Percentiles rank a stretch among this genome's conserved stretches.
phyloP scores from a whole-genome alignment of 2,329 filamentous ascomycete genomes.

The Periconia sp. region DNA sequence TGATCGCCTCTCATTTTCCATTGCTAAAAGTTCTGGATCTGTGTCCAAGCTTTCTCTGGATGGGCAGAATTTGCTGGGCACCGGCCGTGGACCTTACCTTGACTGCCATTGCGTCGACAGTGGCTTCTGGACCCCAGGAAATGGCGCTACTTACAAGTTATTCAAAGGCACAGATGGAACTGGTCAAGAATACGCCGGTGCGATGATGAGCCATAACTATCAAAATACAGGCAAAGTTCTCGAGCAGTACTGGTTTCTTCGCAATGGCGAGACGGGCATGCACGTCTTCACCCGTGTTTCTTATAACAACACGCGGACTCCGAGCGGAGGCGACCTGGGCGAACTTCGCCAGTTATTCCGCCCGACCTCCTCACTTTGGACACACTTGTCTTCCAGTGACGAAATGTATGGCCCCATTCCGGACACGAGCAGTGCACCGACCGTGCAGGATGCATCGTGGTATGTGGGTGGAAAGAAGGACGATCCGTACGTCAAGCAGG shows the following conservation, averaged over 20 bases:
- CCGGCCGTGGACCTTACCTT: slow-evolving; percentile 60
- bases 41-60: slow-evolving; percentile 51
- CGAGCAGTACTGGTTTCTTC: slow-evolving; percentile 67
- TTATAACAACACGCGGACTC: slow-evolving; percentile 60
- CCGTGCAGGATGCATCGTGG: slow-evolving; percentile 68
- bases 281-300: slow-evolving; percentile 63
- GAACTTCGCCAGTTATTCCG: slow-evolving; percentile 65
- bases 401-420: slow-evolving; percentile 58
- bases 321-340: slow-evolving; percentile 60
- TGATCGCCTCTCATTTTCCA: slow-evolving; percentile 14
- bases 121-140: slow-evolving; percentile 63
- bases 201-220: slow-evolving; percentile 63
- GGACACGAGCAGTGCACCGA: slow-evolving; percentile 43
- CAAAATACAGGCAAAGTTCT: slow-evolving; percentile 59
- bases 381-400: slow-evolving; percentile 61
- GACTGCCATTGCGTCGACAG: slow-evolving; percentile 65
- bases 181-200: slow-evolving; percentile 58
- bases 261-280: slow-evolving; percentile 63
- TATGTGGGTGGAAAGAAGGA: slow-evolving; percentile 57
- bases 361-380: slow-evolving; percentile 63
- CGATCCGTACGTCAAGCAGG: slow-evolving; percentile 58
- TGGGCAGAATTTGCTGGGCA: slow-evolving; percentile 57
- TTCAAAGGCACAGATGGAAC: slow-evolving; percentile 55
- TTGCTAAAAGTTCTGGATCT: slow-evolving; percentile 33
- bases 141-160: slow-evolving; percentile 53